Percentiles rank a stretch among this genome's conserved stretches.
phyloP scores from a whole-genome alignment of 2,329 filamentous ascomycete genomes.

The Penicillium sumatraense region DNA sequence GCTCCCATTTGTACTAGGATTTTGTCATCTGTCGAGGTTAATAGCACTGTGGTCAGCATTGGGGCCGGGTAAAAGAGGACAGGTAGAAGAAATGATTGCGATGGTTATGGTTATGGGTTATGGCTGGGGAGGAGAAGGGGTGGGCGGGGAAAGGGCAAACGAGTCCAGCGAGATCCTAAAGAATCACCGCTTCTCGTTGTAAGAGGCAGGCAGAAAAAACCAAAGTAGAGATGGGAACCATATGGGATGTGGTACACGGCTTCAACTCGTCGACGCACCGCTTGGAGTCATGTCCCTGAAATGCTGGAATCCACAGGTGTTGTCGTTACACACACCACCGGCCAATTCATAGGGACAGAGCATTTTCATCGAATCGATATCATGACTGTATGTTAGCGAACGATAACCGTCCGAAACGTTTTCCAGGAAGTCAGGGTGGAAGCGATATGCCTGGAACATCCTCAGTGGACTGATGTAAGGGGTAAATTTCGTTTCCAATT shows the following conservation, averaged over 20 bases:
- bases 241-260: constrained; percentile 26
- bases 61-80: constrained; percentile 31
- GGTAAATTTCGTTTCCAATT: constrained; percentile 45
- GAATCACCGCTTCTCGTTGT: not conserved
- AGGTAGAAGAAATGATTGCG: constrained; percentile 16
- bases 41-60: constrained; percentile 47
- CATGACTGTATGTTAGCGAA: constrained; percentile 92
- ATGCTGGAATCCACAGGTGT: constrained; percentile 77
- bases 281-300: constrained; percentile 72
- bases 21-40: constrained; percentile 54
- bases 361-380: constrained; percentile 74
- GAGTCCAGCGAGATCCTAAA: constrained; percentile 3
- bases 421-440: constrained; percentile 76
- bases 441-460: constrained; percentile 85
- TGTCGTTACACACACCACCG: constrained; percentile 74
- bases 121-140: constrained; percentile 10
- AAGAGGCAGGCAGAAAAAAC: constrained; percentile 3
- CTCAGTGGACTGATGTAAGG: constrained; percentile 84
- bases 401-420: constrained; percentile 76
- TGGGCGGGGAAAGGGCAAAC: constrained; percentile 9
- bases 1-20: constrained; percentile 56
- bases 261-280: constrained; percentile 67
- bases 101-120: not conserved
- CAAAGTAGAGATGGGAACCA: constrained; percentile 21
- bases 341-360: constrained; percentile 78